Base-by-base conservation (phyloP, 1,284 basidiomycete species). In the Trichosporon sp. region DNA sequence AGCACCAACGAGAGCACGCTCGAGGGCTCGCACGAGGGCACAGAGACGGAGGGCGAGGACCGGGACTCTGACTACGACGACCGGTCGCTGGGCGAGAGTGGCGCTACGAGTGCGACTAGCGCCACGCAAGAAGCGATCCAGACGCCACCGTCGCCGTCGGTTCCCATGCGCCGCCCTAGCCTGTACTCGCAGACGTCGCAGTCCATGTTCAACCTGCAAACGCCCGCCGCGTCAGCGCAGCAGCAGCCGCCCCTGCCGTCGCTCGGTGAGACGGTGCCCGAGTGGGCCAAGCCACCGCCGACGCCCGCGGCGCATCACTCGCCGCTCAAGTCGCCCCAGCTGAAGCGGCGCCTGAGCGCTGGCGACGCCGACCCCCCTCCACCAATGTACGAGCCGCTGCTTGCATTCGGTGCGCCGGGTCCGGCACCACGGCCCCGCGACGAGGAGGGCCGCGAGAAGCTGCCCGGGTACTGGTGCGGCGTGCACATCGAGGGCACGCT, bases 391-490 rank as follows among this genome's bases (percentile, higher is more conserved):
- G 72, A 74, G 56, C 49, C 60, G 14, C 13, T 34, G n/a, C 32
- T 44, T 9, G 21, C 33, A 3, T 57, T 33, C 36, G 27, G 31
- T 10, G 37, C 21, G 13, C 31, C 37, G 2, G 63, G 63, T 1
- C 64, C 64, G 0, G 9, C 75, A 37, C 78, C 78, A 6, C 65
- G 69, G 14, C 81, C 82, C 0, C 73, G 84, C 56, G 84, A 84
- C 58, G 87, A 89, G 69, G 95, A 97, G 74, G 95, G 92, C 21
- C 81, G 73, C 40, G 95, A 99, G 80, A 80, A 79, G 46, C 84
- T 99, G 2, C 95, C 96, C 0, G 49, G 72, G 1, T 99, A 99
- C 80, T 86, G 84, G 69, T 98, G 96, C 80, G 80, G 82, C n/a
- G 78, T 80, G 14, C 89, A 92, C 76, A 87, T 99, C 70, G 85